Percentiles rank a stretch among this genome's conserved stretches.
Evolutionary conservation across 1,284 basidiomycete species (phyloP).

Genomic region (Leccinum ponderosum): DNA sequence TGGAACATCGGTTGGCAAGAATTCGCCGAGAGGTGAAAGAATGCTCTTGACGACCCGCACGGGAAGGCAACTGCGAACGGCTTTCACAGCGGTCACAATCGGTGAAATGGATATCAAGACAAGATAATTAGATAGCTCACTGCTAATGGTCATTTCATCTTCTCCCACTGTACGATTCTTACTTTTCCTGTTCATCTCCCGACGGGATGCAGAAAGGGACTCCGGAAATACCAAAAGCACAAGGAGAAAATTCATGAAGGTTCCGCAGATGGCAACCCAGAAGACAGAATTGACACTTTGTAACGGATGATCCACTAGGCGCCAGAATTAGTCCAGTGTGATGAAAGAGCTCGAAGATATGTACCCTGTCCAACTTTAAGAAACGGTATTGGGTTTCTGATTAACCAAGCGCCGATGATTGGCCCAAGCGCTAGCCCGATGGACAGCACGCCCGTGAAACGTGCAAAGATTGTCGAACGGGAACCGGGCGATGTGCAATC

Average conservation of each 20-base stretch:
- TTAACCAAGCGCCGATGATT: slow-evolving; percentile 69
- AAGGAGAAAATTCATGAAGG: slow-evolving; percentile 50
- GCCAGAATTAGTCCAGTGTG: slow-evolving; percentile 6
- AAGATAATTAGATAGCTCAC: slow-evolving; percentile 8
- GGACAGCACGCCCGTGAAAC: slow-evolving; percentile 71
- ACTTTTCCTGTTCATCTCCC: slow-evolving; percentile 33
- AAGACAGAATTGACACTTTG: slow-evolving; percentile 56
- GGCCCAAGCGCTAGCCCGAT: slow-evolving; percentile 77
- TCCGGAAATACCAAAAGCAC: slow-evolving; percentile 66
- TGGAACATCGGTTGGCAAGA: slow-evolving; percentile 49
- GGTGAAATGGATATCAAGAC: not conserved
- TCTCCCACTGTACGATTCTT: slow-evolving; percentile 34
- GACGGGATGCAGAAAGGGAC: slow-evolving; percentile 51
- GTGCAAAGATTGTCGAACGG: slow-evolving; percentile 78
- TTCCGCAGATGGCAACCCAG: slow-evolving; percentile 52
- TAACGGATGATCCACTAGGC: slow-evolving; percentile 23
- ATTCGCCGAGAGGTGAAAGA: slow-evolving; percentile 53
- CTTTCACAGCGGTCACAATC: slow-evolving; percentile 6
- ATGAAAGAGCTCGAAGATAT: not conserved
- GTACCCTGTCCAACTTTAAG: slow-evolving; percentile 30
- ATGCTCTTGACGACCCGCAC: slow-evolving; percentile 33
- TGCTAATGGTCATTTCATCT: slow-evolving; percentile 6
- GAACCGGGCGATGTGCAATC: slow-evolving; percentile 87
- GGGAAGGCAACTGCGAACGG: slow-evolving; percentile 9
- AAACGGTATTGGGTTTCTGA: slow-evolving; percentile 52